Conservation (phyloP, 768 basidiomycete species). For the Pulveroboletus sp. region DNA sequence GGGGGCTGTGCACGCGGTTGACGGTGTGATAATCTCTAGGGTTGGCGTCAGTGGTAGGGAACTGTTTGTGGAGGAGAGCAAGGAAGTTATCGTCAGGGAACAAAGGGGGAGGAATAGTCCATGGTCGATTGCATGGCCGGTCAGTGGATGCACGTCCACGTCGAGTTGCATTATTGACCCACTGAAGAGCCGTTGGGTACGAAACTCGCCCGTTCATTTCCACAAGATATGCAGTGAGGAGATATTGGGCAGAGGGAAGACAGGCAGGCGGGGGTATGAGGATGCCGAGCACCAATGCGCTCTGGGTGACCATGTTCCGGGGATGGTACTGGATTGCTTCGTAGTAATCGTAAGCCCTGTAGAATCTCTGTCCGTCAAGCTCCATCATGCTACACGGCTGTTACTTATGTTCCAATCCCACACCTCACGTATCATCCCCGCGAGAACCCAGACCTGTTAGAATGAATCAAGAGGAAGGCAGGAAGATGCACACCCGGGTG, state of each 20-base stretch:
- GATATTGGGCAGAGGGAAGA: conserved; percentile 44
- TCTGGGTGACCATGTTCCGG: conserved; percentile 32
- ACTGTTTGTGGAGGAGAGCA: conserved; percentile 73
- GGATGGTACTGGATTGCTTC: conserved; percentile 6
- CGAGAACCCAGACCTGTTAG: background rate
- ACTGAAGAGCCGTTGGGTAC: background rate
- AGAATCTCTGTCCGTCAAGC: no score
- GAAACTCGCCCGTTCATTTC: background rate
- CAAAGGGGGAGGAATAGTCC: conserved; percentile 48
- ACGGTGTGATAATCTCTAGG: conserved; percentile 41
- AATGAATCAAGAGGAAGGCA: no score
- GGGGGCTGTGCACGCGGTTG: conserved; percentile 44
- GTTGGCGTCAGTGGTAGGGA: conserved; percentile 33
- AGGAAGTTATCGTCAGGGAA: conserved; percentile 75
- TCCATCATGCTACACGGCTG: no score
- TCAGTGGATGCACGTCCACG: background rate
- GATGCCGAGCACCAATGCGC: conserved; percentile 45
- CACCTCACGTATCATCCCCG: background rate
- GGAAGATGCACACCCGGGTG: no score
- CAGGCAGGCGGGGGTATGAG: conserved; percentile 47
- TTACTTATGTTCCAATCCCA: no score
- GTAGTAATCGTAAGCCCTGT: conserved; percentile 19
- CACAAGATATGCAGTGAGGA: no score
- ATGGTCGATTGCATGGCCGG: conserved; percentile 15
- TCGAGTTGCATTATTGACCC: background rate